Conservation (phyloP, 331 rosid genomes). For the Quercus lobata region DNA sequence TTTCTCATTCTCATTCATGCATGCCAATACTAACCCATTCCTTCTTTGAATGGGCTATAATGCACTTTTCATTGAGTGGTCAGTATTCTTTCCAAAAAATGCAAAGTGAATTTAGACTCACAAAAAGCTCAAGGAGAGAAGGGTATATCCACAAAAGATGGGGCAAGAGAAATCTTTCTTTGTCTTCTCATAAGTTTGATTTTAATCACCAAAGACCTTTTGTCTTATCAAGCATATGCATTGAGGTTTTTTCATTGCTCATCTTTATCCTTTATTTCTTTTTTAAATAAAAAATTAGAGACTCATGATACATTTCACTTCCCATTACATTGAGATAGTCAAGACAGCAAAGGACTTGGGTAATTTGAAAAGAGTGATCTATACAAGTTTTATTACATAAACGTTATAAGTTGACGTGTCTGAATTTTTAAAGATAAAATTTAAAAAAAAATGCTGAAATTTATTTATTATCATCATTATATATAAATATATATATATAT, state of each 20-base stretch:
- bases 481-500: too few species aligned
- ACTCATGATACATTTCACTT: neutral
- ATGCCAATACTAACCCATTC: conserved; percentile 34
- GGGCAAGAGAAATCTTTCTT: conserved; percentile 19
- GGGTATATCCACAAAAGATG: conserved; percentile 22
- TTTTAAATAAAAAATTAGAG: too few species aligned
- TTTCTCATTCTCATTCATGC: neutral
- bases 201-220: neutral
- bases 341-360: neutral
- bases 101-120: neutral
- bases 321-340: neutral
- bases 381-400: too few species aligned
- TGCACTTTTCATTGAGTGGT: conserved; percentile 29
- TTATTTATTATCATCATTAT: too few species aligned
- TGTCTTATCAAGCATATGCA: conserved; percentile 3
- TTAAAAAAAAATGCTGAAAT: too few species aligned
- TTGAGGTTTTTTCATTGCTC: neutral
- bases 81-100: neutral
- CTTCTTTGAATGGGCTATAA: conserved; percentile 35
- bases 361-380: too few species aligned
- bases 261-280: too few species aligned
- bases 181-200: conserved; percentile 21
- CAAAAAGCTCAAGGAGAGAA: neutral
- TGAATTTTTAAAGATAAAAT: too few species aligned
- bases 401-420: too few species aligned